A percentile compares a stretch with the other conserved stretches of the same genome.
Conservation (phyloP, 1,284 basidiomycete species). For the Pholiota adiposa region DNA sequence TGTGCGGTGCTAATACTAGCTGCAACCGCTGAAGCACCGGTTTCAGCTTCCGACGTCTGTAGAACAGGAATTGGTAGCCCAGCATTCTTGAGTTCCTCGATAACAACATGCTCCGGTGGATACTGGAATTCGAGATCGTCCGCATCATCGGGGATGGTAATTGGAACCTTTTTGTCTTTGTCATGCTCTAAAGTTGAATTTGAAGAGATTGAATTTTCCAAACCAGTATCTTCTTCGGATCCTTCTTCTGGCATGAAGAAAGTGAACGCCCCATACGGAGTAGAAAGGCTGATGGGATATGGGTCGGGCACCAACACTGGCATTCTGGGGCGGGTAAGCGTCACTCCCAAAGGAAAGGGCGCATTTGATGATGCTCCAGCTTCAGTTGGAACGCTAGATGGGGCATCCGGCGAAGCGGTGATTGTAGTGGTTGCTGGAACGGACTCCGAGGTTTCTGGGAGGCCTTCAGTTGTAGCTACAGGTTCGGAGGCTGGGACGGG, state of each 20-base stretch:
- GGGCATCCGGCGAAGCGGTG: not conserved
- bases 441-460: not conserved
- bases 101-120: conserved; percentile 17
- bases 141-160: conserved; percentile 6
- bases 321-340: conserved; percentile 31
- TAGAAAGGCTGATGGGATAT: conserved; percentile 46
- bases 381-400: not conserved
- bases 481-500: not conserved
- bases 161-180: conserved; percentile 15
- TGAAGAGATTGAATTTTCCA: conserved; percentile 32
- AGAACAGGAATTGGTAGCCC: not conserved
- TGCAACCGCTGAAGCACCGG: not conserved
- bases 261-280: conserved; percentile 29
- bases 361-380: not conserved
- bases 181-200: conserved; percentile 28
- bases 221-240: conserved; percentile 26
- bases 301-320: conserved; percentile 42
- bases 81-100: conserved; percentile 7
- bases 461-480: not conserved
- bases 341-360: conserved; percentile 12
- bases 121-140: conserved; percentile 27
- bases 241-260: conserved; percentile 24
- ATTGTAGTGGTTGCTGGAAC: not conserved
- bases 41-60: conserved; percentile 36
- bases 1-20: not conserved